A percentile compares a stretch with the other conserved stretches of the same genome.
These are phyloP conservation scores for Termitomyces sp. DNA, from an alignment of 768 basidiomycete species.

Conservation along the genomic window DNA sequence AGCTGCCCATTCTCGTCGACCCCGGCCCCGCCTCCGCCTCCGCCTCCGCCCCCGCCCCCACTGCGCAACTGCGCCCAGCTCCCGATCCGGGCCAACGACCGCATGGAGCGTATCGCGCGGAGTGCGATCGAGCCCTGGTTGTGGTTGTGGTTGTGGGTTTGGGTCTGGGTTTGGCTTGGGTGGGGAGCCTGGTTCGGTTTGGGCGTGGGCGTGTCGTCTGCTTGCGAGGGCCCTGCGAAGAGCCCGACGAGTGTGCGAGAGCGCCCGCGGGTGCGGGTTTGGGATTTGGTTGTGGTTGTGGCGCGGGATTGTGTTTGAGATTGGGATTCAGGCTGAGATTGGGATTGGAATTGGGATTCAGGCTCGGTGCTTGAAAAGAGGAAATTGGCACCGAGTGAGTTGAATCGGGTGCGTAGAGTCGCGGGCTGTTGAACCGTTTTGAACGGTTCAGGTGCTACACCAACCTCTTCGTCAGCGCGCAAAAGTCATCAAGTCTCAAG, in stretches of 20 bases:
- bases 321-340: too few relatives aligned
- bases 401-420: conserved; percentile 49
- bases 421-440: conserved; percentile 19
- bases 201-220: background rate
- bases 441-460: conserved; percentile 43
- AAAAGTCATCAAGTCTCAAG: background rate
- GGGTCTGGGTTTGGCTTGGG: background rate
- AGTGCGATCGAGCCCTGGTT: conserved; percentile 64
- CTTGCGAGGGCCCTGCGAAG: background rate
- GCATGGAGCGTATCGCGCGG: conserved; percentile 73
- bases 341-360: too few relatives aligned
- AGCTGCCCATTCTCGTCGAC: conserved; percentile 23
- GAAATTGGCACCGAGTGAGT: conserved; percentile 50
- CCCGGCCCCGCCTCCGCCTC: background rate
- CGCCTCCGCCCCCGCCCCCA: background rate
- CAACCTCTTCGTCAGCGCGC: background rate
- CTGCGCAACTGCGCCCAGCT: conserved; percentile 61
- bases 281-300: background rate
- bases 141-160: background rate
- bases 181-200: background rate
- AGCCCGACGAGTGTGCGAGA: background rate
- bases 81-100: conserved; percentile 65
- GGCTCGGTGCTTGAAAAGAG: conserved; percentile 20
- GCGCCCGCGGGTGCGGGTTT: background rate
- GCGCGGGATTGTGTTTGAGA: background rate